phyloP scores from a whole-genome alignment of 106 monocot genomes.

The Platanthera zijinensis region DNA sequence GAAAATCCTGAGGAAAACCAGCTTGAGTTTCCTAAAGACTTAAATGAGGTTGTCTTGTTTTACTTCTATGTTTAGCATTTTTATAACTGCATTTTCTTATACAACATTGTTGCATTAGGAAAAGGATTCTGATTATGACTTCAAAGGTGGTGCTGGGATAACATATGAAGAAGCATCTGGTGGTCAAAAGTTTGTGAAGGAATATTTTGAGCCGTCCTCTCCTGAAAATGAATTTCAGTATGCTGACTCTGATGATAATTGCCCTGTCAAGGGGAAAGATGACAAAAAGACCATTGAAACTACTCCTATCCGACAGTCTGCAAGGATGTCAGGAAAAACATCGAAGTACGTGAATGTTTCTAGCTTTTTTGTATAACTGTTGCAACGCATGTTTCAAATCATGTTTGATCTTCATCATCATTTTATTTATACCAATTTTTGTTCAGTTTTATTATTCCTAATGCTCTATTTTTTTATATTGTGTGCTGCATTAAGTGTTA shows the following conservation, averaged over 20 bases:
- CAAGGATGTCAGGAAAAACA: constrained; percentile 60
- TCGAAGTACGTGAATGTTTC: constrained; percentile 38
- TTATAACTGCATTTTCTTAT: not conserved
- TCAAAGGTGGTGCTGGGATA: constrained; percentile 84
- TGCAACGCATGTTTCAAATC: not conserved
- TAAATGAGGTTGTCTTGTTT: constrained; percentile 33
- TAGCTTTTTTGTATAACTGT: not conserved
- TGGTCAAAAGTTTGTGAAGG: constrained; percentile 30
- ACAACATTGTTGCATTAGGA: constrained; percentile 18
- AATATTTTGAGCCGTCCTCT: constrained; percentile 30
- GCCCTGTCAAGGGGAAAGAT: constrained; percentile 14
- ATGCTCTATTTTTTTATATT: not conserved
- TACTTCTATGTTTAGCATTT: not conserved
- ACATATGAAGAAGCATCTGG: constrained; percentile 25
- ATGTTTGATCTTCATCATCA: not conserved
- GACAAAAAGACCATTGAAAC: constrained; percentile 11
- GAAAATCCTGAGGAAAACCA: constrained; percentile 79
- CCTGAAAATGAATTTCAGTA: constrained; percentile 29
- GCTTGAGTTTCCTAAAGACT: constrained; percentile 67
- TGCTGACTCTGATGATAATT: constrained; percentile 34
- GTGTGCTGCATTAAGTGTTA: not conserved
- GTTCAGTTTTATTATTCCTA: not conserved
- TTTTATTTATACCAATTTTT: not conserved
- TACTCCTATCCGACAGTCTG: constrained; percentile 70
- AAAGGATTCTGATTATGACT: constrained; percentile 50